These are phyloP conservation scores for Pholiota adiposa DNA, from an alignment of 1,284 basidiomycete species.

Conservation along the genomic window DNA sequence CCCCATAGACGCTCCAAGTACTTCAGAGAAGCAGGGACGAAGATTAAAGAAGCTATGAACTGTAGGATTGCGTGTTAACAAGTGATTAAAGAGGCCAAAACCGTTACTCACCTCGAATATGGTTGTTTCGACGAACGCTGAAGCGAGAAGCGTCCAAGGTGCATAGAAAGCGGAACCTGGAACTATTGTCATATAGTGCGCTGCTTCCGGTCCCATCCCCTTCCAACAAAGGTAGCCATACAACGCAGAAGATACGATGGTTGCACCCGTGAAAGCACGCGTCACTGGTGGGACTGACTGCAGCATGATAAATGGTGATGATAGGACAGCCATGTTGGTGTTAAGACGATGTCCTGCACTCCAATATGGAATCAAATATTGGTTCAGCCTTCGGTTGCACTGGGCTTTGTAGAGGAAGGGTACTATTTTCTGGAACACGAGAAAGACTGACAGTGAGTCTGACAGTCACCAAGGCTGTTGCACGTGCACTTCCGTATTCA, in stretches of 20 bases:
- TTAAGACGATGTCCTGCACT: conserved; percentile 4
- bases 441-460: too few species aligned
- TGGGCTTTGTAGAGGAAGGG: background rate
- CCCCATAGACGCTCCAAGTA: conserved; percentile 97
- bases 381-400: background rate
- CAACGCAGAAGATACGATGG: conserved; percentile 65
- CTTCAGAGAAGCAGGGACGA: conserved; percentile 82
- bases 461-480: conserved; percentile 5
- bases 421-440: conserved; percentile 8
- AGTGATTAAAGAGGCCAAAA: conserved; percentile 7
- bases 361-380: background rate
- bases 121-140: conserved; percentile 85
- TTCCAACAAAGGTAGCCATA: conserved; percentile 70
- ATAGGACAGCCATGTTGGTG: conserved; percentile 68
- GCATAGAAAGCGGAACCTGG: conserved; percentile 86
- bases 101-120: conserved; percentile 74
- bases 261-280: conserved; percentile 72
- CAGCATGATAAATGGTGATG: conserved; percentile 69
- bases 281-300: conserved; percentile 81
- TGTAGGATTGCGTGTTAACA: conserved; percentile 38
- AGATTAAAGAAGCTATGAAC: conserved; percentile 79
- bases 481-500: conserved; percentile 10
- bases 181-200: conserved; percentile 83
- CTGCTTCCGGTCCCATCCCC: conserved; percentile 41
- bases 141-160: conserved; percentile 93